phyloP scores from a whole-genome alignment of 2,329 filamentous ascomycete genomes.

The Phoma herbarum region DNA sequence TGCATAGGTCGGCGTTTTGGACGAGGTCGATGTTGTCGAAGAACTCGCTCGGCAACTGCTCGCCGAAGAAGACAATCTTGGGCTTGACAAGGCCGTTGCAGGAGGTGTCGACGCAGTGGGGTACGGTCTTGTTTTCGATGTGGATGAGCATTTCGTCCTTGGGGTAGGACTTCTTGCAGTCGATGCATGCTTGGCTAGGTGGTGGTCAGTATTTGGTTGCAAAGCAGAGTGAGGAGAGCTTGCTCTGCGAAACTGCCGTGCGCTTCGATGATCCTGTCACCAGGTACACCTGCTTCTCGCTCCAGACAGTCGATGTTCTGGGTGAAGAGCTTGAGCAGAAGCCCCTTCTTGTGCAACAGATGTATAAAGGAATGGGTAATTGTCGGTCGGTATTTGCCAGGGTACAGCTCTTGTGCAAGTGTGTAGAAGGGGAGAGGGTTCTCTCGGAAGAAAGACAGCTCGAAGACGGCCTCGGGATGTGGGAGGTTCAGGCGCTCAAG shows the following conservation, averaged over 20 bases:
- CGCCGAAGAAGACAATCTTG: constrained; percentile 94
- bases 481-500: constrained; percentile 85
- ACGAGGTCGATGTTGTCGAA: constrained; percentile 64
- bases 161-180: constrained; percentile 78
- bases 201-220: constrained; percentile 5
- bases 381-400: constrained; percentile 87
- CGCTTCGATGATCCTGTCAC: constrained; percentile 85
- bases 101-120: constrained; percentile 67
- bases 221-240: not conserved
- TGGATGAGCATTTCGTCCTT: constrained; percentile 76
- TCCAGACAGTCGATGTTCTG: constrained; percentile 99
- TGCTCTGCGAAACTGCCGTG: constrained; percentile 86
- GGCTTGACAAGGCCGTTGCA: constrained; percentile 89
- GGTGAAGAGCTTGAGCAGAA: constrained; percentile 88
- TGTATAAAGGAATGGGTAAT: constrained; percentile 89
- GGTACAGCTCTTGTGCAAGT: constrained; percentile 90
- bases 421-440: constrained; percentile 92
- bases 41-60: constrained; percentile 73
- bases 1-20: constrained; percentile 73
- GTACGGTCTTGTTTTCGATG: constrained; percentile 73
- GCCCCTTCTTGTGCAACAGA: constrained; percentile 78
- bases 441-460: constrained; percentile 85
- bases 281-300: constrained; percentile 82
- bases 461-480: constrained; percentile 91
- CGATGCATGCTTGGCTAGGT: constrained; percentile 81